A percentile compares a stretch with the other conserved stretches of the same genome.
These are phyloP conservation scores for Euphrasia arctica DNA, from an alignment of 305 asterid genomes.

Conservation along the genomic window DNA sequence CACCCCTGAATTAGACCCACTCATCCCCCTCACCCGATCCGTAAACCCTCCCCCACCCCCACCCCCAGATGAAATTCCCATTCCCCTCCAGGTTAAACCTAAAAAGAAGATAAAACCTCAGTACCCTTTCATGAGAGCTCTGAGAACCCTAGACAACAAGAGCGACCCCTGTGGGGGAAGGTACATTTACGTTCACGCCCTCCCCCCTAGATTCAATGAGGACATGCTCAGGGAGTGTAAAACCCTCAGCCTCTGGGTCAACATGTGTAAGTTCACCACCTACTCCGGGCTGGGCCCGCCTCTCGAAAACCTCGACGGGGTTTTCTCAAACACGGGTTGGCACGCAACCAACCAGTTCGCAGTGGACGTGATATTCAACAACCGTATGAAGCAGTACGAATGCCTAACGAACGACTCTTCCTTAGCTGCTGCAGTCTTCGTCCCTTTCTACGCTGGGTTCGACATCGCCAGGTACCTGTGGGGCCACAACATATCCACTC, in stretches of 20 bases:
- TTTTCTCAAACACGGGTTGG: constrained; percentile 79
- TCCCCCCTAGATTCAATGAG: constrained; percentile 74
- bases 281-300: constrained; percentile 79
- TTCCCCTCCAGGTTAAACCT: constrained; percentile 3
- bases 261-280: constrained; percentile 73
- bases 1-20: constrained; percentile 30
- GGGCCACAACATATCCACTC: constrained; percentile 58
- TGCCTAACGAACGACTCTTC: constrained; percentile 80
- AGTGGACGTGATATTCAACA: constrained; percentile 64
- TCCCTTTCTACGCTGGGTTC: constrained; percentile 84
- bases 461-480: constrained; percentile 77
- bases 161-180: constrained; percentile 90
- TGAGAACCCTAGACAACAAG: constrained; percentile 61
- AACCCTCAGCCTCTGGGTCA: constrained; percentile 73
- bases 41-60: constrained; percentile 5
- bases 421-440: constrained; percentile 79
- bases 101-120: constrained; percentile 23
- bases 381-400: constrained; percentile 73
- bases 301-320: constrained; percentile 61
- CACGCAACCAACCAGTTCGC: constrained; percentile 82
- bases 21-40: constrained; percentile 26
- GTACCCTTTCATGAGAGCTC: constrained; percentile 67
- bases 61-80: constrained; percentile 14
- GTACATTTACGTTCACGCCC: constrained; percentile 74
- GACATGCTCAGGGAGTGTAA: constrained; percentile 76